Conservation (phyloP, 2,329 filamentous ascomycete species). For the Magnaporthales sp. region DNA sequence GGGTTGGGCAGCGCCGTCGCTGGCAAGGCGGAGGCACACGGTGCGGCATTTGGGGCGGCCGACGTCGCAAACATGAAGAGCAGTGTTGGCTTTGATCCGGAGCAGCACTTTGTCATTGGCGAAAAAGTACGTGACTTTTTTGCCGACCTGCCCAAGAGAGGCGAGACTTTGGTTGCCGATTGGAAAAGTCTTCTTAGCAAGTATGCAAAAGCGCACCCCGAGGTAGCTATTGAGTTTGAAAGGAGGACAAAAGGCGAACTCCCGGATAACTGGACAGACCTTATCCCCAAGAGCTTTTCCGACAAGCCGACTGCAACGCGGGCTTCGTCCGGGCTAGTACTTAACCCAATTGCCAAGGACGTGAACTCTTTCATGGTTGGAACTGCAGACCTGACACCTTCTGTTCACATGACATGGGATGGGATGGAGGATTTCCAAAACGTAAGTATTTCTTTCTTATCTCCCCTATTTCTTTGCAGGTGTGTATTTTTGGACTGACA, state of each 20-base stretch:
- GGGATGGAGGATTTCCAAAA: conserved; percentile 42
- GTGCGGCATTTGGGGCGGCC: conserved; percentile 44
- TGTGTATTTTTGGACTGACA: not conserved
- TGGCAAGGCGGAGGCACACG: conserved; percentile 44
- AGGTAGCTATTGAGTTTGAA: conserved; percentile 31
- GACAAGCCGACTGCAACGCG: conserved; percentile 40
- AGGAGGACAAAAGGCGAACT: conserved; percentile 37
- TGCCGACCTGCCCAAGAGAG: conserved; percentile 32
- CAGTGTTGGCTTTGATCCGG: conserved; percentile 37
- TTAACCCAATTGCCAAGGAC: conserved; percentile 34
- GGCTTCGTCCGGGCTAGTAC: conserved; percentile 34
- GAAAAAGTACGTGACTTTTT: conserved; percentile 44
- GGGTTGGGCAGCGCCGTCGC: conserved; percentile 37
- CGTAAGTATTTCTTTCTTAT: conserved; percentile 19
- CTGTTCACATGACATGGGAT: conserved; percentile 40
- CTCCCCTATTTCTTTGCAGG: not conserved
- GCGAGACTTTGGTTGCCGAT: conserved; percentile 33
- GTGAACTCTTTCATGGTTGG: conserved; percentile 34
- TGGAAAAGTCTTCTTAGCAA: conserved; percentile 32
- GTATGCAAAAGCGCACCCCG: conserved; percentile 14
- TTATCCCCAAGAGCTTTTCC: conserved; percentile 41
- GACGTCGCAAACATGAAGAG: conserved; percentile 47
- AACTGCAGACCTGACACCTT: conserved; percentile 36
- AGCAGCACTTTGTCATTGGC: conserved; percentile 34
- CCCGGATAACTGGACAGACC: conserved; percentile 35